These are phyloP conservation scores for Bretziella fagacearum DNA, from an alignment of 2,329 filamentous ascomycete genomes.

Conservation along the genomic window DNA sequence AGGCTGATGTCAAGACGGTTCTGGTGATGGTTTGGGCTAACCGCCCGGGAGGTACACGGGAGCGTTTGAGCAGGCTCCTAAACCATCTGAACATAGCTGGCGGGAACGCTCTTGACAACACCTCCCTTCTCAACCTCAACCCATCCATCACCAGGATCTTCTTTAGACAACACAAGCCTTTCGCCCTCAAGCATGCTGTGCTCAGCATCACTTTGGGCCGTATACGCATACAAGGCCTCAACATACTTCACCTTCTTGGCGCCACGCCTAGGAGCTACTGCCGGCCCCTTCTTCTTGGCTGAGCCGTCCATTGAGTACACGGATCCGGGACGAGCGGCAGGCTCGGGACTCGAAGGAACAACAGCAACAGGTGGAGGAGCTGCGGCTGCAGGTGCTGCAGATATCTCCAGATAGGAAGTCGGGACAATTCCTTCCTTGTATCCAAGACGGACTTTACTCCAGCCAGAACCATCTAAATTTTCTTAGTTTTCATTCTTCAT, in stretches of 20 bases:
- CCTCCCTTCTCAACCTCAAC: conserved; percentile 90
- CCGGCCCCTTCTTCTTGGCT: conserved; percentile 72
- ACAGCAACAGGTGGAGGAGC: conserved; percentile 21
- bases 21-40: neutral
- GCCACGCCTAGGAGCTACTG: conserved; percentile 74
- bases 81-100: conserved; percentile 74
- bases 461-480: conserved; percentile 71
- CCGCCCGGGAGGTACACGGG: conserved; percentile 4
- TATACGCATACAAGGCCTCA: conserved; percentile 83
- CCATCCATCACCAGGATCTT: conserved; percentile 88
- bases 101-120: conserved; percentile 72
- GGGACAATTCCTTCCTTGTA: conserved; percentile 74
- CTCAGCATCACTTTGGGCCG: conserved; percentile 69
- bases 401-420: conserved; percentile 62
- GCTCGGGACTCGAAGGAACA: conserved; percentile 28
- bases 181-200: conserved; percentile 86
- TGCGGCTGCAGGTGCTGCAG: conserved; percentile 19
- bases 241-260: conserved; percentile 92
- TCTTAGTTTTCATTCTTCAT: conserved; percentile 14
- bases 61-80: conserved; percentile 23
- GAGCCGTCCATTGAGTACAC: conserved; percentile 43
- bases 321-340: conserved; percentile 53
- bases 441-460: conserved; percentile 67
- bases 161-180: conserved; percentile 72
- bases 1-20: conserved; percentile 1